Evolutionary conservation across 352 stramenopile genomes (phyloP).

Genomic region (Pythium sukuiense): DNA sequence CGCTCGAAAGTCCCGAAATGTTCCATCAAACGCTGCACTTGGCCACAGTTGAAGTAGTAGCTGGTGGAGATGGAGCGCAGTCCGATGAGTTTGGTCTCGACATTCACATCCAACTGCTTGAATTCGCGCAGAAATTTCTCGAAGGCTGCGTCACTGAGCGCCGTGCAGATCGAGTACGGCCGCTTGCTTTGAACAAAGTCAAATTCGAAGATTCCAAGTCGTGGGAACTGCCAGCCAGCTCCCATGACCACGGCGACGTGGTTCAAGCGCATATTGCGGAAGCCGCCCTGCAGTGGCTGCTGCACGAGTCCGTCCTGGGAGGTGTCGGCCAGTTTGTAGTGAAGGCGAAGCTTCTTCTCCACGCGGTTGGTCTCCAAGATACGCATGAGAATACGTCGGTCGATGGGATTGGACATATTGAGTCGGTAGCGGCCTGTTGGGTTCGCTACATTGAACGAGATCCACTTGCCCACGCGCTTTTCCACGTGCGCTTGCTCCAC

Average conservation of each 20-base stretch:
- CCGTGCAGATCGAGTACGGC: conserved; percentile 56
- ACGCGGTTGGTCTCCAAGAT: conserved; percentile 66
- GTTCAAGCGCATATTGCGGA: conserved; percentile 66
- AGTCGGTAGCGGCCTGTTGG: conserved; percentile 63
- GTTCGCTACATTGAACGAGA: conserved; percentile 76
- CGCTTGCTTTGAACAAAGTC: conserved; percentile 68
- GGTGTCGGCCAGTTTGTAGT: conserved; percentile 61
- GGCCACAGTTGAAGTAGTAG: conserved; percentile 74
- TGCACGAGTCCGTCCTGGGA: conserved; percentile 47
- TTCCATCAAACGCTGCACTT: conserved; percentile 75
- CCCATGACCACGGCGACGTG: conserved; percentile 55
- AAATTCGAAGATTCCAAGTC: conserved; percentile 66
- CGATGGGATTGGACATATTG: conserved; percentile 69
- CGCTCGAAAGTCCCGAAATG: conserved; percentile 77
- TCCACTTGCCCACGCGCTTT: conserved; percentile 74
- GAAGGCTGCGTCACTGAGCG: conserved; percentile 62
- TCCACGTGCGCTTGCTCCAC: conserved; percentile 73
- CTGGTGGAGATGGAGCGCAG: conserved; percentile 65
- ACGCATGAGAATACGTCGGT: conserved; percentile 71
- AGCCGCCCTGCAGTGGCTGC: conserved; percentile 47
- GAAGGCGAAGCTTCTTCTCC: conserved; percentile 51
- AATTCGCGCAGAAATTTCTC: conserved; percentile 81
- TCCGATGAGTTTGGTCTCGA: conserved; percentile 68
- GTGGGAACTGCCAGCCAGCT: conserved; percentile 57
- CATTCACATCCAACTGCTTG: conserved; percentile 59